A percentile compares a stretch with the other conserved stretches of the same genome.
Conservation (phyloP, 768 basidiomycete genomes). For the Artomyces pyxidatus region DNA sequence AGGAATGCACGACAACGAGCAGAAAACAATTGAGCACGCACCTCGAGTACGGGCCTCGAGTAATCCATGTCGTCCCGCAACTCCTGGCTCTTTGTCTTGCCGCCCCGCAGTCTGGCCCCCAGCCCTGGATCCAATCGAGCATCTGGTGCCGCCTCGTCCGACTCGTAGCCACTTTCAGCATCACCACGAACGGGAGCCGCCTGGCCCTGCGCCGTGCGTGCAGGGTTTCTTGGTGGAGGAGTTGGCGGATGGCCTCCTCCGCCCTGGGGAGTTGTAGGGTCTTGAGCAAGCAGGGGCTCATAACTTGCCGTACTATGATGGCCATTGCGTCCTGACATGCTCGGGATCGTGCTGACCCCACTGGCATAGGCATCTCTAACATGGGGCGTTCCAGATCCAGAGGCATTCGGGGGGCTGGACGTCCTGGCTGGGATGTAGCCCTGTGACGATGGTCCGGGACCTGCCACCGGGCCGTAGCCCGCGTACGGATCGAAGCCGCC, state of each 20-base stretch:
- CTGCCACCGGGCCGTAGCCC: conserved; percentile 10
- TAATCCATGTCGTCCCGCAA: conserved; percentile 6
- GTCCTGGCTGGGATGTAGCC: conserved; percentile 43
- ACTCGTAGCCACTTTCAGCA: neutral
- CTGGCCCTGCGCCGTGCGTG: neutral
- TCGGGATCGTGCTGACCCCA: conserved; percentile 18
- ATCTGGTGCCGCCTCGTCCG: neutral
- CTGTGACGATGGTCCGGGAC: conserved; percentile 20
- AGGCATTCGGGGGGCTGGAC: conserved; percentile 35
- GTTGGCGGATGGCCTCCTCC: conserved; percentile 1
- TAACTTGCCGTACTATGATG: conserved; percentile 49
- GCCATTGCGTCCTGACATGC: conserved; percentile 32
- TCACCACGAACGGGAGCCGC: neutral
- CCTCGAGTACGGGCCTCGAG: conserved; percentile 8
- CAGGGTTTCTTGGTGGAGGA: conserved; percentile 11
- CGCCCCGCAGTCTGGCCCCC: neutral
- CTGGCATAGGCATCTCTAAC: conserved; percentile 18
- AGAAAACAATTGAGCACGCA: neutral
- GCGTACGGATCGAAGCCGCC: conserved; percentile 9
- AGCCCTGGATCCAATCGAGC: conserved; percentile 7
- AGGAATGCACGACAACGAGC: neutral
- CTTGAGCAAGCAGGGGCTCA: conserved; percentile 47
- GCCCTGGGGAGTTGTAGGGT: neutral
- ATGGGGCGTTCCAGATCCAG: conserved; percentile 8
- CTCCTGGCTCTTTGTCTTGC: neutral